phyloP scores from a whole-genome alignment of 2,329 filamentous ascomycete genomes.

The Coccinonectria pachysandricola region DNA sequence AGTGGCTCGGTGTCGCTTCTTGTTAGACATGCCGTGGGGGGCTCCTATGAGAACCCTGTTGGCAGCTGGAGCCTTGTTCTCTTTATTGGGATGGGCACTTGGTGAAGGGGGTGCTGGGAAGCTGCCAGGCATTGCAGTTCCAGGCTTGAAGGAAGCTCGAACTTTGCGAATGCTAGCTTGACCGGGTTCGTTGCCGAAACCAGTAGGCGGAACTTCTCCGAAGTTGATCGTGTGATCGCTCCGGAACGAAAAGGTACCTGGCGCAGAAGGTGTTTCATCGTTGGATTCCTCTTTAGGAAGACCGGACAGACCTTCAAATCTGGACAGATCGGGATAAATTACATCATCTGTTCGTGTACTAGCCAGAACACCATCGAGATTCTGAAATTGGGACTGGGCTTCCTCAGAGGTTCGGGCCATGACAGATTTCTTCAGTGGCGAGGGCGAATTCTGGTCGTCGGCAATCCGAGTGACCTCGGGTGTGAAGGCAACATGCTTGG shows the following conservation, averaged over 20 bases:
- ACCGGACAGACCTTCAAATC: constrained; percentile 24
- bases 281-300: constrained; percentile 15
- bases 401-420: too few relatives aligned
- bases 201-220: constrained; percentile 33
- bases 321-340: constrained; percentile 44
- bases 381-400: constrained; percentile 24
- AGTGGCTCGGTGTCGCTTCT: constrained; percentile 52
- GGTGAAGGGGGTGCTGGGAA: constrained; percentile 33
- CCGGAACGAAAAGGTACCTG: constrained; percentile 55
- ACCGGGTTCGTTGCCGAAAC: constrained; percentile 48
- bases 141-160: constrained; percentile 37
- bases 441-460: constrained; percentile 40
- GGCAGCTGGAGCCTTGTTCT: constrained; percentile 37
- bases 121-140: constrained; percentile 41
- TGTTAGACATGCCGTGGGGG: constrained; percentile 53
- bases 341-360: constrained; percentile 25
- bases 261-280: constrained; percentile 29
- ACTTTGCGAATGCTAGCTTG: constrained; percentile 53
- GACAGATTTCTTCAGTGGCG: constrained; percentile 47
- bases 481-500: constrained; percentile 74
- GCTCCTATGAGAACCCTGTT: constrained; percentile 33
- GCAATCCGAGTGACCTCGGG: constrained; percentile 48
- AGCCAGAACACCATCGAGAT: constrained; percentile 18
- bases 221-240: constrained; percentile 56
- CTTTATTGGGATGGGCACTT: constrained; percentile 38